Evolutionary conservation across 1,139 yeast genomes (phyloP), one percentile per base, ranked within the genome.

Genomic region (Pichia sp.): DNA sequence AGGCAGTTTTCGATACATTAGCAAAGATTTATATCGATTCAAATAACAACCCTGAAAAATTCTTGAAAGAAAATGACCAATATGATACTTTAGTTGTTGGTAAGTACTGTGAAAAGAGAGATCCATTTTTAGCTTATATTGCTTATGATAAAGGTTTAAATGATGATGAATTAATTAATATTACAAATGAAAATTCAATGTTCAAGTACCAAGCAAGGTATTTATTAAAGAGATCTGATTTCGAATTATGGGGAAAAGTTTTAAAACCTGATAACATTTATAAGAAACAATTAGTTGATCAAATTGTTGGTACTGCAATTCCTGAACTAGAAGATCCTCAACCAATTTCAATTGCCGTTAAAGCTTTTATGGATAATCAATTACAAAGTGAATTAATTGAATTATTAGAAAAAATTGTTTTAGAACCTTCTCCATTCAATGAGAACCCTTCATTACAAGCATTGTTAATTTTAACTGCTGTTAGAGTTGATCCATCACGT

Each of bases 161-260:
- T 65, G 96, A 93, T 69, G 84, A 77, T 56, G 99, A 93, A 70
- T 80, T 93, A 66, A 81, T 93, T 64, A 77, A 82, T 65, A 90
- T 93, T 69, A 93, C 99, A 61, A 93, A 93, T 68, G 99, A 95
- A 67, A 93, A 93, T 71, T 83, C 95, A 63, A 93, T 93, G 99
- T 93, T 87, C 78, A 95, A 95, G 72, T 93, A 93, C 71, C 99
- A 95, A 76, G 99, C 99, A 16, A 84, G 98, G 70, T 93, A 95
- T 69, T 77, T 93, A 67, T 80, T 93, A 63, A 74, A 81, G 56
- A 87, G 96, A 69, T 88, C 96, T 22, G 96, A 93, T 65, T 74
- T 83, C 44, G 79, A 72, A 14, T 78, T 93, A 59, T 93, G 99
- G 98, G 73, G 80, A 57, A 76, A 76, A 62, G 99, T 93, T 13